These are phyloP conservation scores for Bocquillonia castaneifolia DNA, from an alignment of 441 rosid species.

Conservation along the genomic window DNA sequence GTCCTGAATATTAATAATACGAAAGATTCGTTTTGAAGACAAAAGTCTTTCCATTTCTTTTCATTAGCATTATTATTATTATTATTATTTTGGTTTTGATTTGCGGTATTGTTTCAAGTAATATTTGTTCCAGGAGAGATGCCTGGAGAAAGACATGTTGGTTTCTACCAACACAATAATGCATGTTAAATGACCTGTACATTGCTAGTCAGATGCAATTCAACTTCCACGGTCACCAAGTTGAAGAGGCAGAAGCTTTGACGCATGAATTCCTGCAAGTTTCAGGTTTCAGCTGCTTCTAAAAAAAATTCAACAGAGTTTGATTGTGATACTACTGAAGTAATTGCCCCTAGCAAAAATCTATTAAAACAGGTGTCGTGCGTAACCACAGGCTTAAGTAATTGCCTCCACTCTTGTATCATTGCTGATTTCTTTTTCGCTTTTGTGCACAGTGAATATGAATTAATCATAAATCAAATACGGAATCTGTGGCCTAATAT, in stretches of 20 bases:
- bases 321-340: too few relatives aligned
- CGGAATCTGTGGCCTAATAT: too few relatives aligned
- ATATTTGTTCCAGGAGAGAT: not conserved
- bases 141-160: not conserved
- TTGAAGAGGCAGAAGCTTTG: not conserved
- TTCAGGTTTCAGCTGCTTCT: not conserved
- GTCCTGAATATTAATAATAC: not conserved
- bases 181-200: not conserved
- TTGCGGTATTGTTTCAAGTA: not conserved
- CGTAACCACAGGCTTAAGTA: too few relatives aligned
- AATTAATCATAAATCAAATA: too few relatives aligned
- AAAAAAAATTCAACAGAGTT: not conserved
- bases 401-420: too few relatives aligned
- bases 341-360: too few relatives aligned
- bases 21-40: not conserved
- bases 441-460: too few relatives aligned
- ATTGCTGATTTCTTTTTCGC: too few relatives aligned
- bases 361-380: too few relatives aligned
- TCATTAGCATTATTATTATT: not conserved
- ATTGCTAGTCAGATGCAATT: not conserved
- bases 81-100: too few relatives aligned
- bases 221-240: not conserved
- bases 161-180: not conserved
- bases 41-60: not conserved
- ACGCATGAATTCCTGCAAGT: not conserved